Percentiles rank a stretch among this genome's conserved stretches.
Evolutionary conservation across 345 rosid species (phyloP).

Genomic region (Eucalyptus coolabah): DNA sequence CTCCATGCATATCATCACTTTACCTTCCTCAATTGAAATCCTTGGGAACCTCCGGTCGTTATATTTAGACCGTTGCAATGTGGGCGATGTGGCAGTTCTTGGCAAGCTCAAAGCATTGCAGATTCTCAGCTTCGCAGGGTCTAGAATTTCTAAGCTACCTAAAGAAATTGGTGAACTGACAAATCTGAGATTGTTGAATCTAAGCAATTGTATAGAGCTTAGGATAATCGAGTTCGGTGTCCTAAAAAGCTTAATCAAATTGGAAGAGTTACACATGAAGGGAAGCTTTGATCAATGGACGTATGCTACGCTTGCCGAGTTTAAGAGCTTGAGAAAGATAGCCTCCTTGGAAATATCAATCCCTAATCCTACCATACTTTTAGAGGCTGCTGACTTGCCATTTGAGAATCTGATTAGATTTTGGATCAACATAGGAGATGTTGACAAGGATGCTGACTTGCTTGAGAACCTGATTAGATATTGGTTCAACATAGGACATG

Average conservation of each 20-base stretch:
- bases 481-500: too few relatives aligned
- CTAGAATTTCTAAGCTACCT: fast-evolving
- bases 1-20: too few relatives aligned
- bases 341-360: too few relatives aligned
- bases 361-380: fast-evolving
- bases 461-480: too few relatives aligned
- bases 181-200: fast-evolving
- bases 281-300: fast-evolving
- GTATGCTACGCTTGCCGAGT: fast-evolving
- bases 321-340: too few relatives aligned
- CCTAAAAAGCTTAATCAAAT: background rate
- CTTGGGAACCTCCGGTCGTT: too few relatives aligned
- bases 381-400: too few relatives aligned
- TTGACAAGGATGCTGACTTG: too few relatives aligned
- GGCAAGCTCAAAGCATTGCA: background rate
- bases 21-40: too few relatives aligned
- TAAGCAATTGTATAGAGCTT: fast-evolving
- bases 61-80: fast-evolving
- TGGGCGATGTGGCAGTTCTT: background rate
- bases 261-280: too few relatives aligned
- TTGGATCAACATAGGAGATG: too few relatives aligned
- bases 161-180: fast-evolving
- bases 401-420: too few relatives aligned
- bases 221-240: fast-evolving
- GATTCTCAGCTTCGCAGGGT: fast-evolving